These are phyloP conservation scores for Dendrobium officinale DNA, from an alignment of 106 monocot genomes.

Conservation along the genomic window DNA sequence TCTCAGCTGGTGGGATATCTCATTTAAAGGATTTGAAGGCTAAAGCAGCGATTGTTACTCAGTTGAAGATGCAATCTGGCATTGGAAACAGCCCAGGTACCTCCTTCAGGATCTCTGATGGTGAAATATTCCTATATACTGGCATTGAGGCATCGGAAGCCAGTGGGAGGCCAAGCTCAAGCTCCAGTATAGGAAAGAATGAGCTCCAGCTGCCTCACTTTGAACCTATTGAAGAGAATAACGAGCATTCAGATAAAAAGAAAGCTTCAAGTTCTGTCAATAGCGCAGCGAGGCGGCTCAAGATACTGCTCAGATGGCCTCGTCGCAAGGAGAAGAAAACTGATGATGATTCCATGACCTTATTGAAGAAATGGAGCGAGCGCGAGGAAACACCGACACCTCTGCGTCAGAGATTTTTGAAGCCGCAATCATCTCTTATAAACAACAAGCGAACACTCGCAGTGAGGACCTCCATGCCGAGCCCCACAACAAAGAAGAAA, in stretches of 20 bases:
- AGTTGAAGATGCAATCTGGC: conserved; percentile 34
- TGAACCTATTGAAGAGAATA: conserved; percentile 7
- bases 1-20: conserved; percentile 57
- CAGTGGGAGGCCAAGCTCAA: conserved; percentile 46
- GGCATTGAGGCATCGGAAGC: conserved; percentile 29
- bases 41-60: conserved; percentile 30
- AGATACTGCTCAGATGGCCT: conserved; percentile 41
- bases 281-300: conserved; percentile 46
- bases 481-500: conserved; percentile 63
- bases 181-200: conserved; percentile 35
- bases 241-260: conserved; percentile 22
- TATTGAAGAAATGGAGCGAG: conserved; percentile 32
- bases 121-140: conserved; percentile 66
- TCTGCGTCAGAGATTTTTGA: conserved; percentile 47
- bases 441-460: conserved; percentile 66
- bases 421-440: conserved; percentile 21
- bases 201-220: conserved; percentile 10
- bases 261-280: conserved; percentile 28
- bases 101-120: conserved; percentile 60
- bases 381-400: conserved; percentile 47
- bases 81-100: conserved; percentile 63
- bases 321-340: conserved; percentile 39
- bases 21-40: conserved; percentile 26
- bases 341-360: conserved; percentile 36
- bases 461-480: conserved; percentile 38